Evolutionary conservation across 306 rosid genomes (phyloP).

Genomic region (Leucaena leucocephala): DNA sequence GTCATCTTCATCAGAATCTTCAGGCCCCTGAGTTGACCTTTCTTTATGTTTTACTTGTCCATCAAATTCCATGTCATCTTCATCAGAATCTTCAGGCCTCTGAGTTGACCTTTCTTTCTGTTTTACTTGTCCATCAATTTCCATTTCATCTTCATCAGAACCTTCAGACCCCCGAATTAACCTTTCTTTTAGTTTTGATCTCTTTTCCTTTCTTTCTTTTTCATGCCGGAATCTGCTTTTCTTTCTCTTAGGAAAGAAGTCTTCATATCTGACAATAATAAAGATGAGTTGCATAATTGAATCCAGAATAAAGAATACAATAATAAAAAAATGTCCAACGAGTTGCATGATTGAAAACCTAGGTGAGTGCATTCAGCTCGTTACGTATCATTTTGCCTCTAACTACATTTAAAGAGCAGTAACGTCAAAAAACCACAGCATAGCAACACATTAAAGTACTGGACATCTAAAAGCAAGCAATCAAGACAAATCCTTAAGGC

Average conservation of each 20-base stretch:
- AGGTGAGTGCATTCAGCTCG: neutral
- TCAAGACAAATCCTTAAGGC: no score
- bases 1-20: slow-evolving; percentile 48
- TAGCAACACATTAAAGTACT: slow-evolving; percentile 7
- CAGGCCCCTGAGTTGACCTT: slow-evolving; percentile 42
- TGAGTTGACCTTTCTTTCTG: slow-evolving; percentile 5
- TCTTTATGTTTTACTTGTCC: slow-evolving; percentile 51
- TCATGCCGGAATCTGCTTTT: slow-evolving; percentile 35
- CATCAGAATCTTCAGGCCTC: slow-evolving; percentile 50
- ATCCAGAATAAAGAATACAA: slow-evolving; percentile 30
- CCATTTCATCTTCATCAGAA: slow-evolving; percentile 48
- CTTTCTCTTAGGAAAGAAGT: slow-evolving; percentile 63
- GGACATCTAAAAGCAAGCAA: neutral
- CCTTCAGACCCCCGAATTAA: slow-evolving; percentile 44
- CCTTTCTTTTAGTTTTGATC: slow-evolving; percentile 43
- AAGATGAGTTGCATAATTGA: neutral
- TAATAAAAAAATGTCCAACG: slow-evolving; percentile 26
- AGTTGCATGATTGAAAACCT: neutral
- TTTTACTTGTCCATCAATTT: slow-evolving; percentile 40
- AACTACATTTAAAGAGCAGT: neutral
- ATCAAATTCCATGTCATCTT: slow-evolving; percentile 46
- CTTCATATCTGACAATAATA: slow-evolving; percentile 67
- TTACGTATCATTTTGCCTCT: slow-evolving; percentile 22
- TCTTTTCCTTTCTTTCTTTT: neutral
- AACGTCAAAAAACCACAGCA: slow-evolving; percentile 25